These are phyloP conservation scores for Leishmania major DNA, from an alignment of 208 protist genomes.

Conservation along the genomic window DNA sequence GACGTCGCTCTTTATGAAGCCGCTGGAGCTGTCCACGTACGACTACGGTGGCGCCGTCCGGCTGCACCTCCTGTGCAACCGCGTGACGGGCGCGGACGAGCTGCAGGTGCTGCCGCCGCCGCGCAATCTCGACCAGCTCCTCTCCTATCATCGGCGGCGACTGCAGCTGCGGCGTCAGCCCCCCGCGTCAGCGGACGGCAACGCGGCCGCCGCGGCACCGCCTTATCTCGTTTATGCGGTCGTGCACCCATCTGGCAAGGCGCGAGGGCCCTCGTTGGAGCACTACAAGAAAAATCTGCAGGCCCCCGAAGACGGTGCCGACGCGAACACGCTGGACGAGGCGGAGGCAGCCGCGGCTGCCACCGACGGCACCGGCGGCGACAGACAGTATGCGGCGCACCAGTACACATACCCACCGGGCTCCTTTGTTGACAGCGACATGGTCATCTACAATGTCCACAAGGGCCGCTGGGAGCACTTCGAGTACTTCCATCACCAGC, in stretches of 20 bases:
- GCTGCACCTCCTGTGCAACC: conserved; percentile 34
- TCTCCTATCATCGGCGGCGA: conserved; percentile 31
- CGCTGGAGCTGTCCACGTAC: conserved; percentile 38
- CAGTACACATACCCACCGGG: conserved; percentile 41
- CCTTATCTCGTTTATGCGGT: conserved; percentile 35
- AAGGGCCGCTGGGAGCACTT: conserved; percentile 48
- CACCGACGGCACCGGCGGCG: not conserved
- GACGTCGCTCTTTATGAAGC: conserved; percentile 48
- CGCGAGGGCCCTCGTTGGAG: conserved; percentile 32
- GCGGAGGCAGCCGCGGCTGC: conserved; percentile 1
- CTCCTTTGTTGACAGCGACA: conserved; percentile 58
- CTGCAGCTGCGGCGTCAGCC: conserved; percentile 16
- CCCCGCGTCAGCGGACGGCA: not conserved
- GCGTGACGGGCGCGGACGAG: conserved; percentile 23
- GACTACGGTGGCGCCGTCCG: conserved; percentile 54
- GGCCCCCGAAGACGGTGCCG: conserved; percentile 7
- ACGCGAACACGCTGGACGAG: conserved; percentile 6
- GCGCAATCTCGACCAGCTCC: conserved; percentile 29
- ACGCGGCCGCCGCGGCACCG: not conserved
- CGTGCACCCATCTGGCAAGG: conserved; percentile 32
- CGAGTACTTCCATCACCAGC: conserved; percentile 35
- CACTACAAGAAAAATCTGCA: conserved; percentile 32
- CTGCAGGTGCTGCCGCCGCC: conserved; percentile 46
- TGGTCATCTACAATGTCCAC: conserved; percentile 51
- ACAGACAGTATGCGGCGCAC: conserved; percentile 18